These are phyloP conservation scores for Xylariaceae sp. DNA, from an alignment of 2,329 filamentous ascomycete species.

Conservation along the genomic window DNA sequence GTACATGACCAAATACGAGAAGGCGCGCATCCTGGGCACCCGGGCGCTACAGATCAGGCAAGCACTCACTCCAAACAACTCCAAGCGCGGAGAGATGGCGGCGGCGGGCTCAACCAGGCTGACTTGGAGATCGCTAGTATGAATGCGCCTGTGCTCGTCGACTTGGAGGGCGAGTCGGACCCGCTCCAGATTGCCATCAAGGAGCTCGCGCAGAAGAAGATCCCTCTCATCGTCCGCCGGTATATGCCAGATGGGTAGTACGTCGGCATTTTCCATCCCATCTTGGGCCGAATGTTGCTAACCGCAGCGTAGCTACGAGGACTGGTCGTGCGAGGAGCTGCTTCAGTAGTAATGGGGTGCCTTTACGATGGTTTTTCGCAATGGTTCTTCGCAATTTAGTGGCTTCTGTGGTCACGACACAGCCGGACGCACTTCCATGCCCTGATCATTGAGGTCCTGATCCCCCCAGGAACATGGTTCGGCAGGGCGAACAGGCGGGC, in stretches of 20 bases:
- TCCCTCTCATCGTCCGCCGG: slow-evolving; percentile 86
- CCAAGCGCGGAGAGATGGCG: neutral
- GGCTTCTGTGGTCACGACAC: no score
- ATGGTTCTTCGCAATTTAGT: no score
- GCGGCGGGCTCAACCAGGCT: no score
- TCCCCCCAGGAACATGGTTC: no score
- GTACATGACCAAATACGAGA: slow-evolving; percentile 99
- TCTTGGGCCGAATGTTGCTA: slow-evolving; percentile 7
- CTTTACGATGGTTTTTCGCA: neutral
- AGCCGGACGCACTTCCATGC: no score
- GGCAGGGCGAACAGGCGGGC: slow-evolving; percentile 3
- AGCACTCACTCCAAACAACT: neutral
- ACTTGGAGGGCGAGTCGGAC: slow-evolving; percentile 95
- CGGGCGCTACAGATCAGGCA: slow-evolving; percentile 81
- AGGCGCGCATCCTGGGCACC: slow-evolving; percentile 85
- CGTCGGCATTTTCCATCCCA: slow-evolving; percentile 31
- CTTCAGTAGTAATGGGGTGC: slow-evolving; percentile 41
- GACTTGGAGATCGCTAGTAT: slow-evolving; percentile 45
- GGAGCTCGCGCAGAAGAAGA: slow-evolving; percentile 97
- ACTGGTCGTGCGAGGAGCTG: slow-evolving; percentile 97
- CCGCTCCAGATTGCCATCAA: slow-evolving; percentile 96
- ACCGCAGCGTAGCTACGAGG: slow-evolving; percentile 69
- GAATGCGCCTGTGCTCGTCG: slow-evolving; percentile 94
- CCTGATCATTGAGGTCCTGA: no score
- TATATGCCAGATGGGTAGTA: slow-evolving; percentile 96